Percentiles rank a stretch among this genome's conserved stretches.
Conservation (phyloP, 306 rosid genomes). For the Rosa lucieae region DNA sequence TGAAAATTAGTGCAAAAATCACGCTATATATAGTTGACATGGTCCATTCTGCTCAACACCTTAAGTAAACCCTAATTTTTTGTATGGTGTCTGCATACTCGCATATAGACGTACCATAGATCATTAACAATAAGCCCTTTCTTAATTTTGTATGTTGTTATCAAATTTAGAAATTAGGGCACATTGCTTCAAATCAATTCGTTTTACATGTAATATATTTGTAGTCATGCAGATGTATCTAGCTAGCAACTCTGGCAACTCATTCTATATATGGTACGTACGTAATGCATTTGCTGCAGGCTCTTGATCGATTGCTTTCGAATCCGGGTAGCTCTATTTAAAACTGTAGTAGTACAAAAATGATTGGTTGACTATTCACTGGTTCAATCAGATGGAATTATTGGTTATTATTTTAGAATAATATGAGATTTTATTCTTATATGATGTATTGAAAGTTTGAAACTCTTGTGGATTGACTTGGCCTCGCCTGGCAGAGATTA, state of each 20-base stretch:
- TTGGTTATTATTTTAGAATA: not conserved
- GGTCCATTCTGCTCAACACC: not conserved
- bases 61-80: too few relatives aligned
- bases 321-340: not conserved
- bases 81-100: not conserved
- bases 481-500: not conserved
- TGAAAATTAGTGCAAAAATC: not conserved
- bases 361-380: not conserved
- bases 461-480: not conserved
- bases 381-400: not conserved
- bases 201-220: not conserved
- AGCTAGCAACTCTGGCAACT: not conserved
- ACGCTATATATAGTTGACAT: not conserved
- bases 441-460: not conserved
- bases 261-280: not conserved
- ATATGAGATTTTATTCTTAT: not conserved
- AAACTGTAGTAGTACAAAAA: not conserved
- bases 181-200: not conserved
- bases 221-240: not conserved
- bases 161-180: slow-evolving; percentile 3
- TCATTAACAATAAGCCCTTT: not conserved
- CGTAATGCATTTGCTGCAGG: not conserved
- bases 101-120: not conserved
- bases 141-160: not conserved
- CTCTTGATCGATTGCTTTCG: not conserved